These are phyloP conservation scores for Isatis lusitanica DNA, from an alignment of 441 rosid species.

Conservation along the genomic window DNA sequence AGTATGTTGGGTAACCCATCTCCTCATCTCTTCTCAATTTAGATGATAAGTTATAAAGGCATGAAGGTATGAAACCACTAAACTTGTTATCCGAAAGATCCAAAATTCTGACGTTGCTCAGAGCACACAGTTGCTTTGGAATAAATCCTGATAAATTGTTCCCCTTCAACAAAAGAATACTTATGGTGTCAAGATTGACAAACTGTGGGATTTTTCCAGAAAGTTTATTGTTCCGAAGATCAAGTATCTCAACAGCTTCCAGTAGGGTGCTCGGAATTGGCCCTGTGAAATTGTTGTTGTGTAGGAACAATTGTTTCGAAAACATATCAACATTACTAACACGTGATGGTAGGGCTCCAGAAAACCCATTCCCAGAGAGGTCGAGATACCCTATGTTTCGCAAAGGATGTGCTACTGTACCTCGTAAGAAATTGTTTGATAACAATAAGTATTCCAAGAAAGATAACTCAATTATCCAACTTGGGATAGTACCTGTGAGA, in stretches of 20 bases:
- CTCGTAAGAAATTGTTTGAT: constrained; percentile 17
- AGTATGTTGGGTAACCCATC: no score
- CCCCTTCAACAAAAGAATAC: not conserved
- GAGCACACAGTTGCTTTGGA: constrained; percentile 11
- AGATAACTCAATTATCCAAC: constrained; percentile 6
- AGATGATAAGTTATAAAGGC: not conserved
- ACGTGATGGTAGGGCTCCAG: constrained; percentile 3
- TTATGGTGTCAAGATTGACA: not conserved
- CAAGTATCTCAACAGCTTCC: not conserved
- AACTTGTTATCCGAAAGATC: constrained; percentile 23
- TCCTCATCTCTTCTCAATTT: no score
- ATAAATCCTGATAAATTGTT: constrained; percentile 17
- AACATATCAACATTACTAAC: no score
- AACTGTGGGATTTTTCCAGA: constrained; percentile 3
- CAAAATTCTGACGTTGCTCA: not conserved
- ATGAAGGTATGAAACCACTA: constrained; percentile 5
- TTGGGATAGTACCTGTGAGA: constrained; percentile 7
- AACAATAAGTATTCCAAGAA: not conserved
- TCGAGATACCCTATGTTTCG: not conserved
- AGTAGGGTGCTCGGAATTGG: not conserved
- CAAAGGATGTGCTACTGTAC: not conserved
- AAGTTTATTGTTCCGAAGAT: constrained; percentile 19
- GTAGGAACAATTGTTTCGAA: not conserved
- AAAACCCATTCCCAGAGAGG: constrained; percentile 11
- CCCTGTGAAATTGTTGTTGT: constrained; percentile 5